A percentile compares a stretch with the other conserved stretches of the same genome.
Evolutionary conservation across 2,329 filamentous ascomycete genomes (phyloP).

Genomic region (Aspergillus flavus): DNA sequence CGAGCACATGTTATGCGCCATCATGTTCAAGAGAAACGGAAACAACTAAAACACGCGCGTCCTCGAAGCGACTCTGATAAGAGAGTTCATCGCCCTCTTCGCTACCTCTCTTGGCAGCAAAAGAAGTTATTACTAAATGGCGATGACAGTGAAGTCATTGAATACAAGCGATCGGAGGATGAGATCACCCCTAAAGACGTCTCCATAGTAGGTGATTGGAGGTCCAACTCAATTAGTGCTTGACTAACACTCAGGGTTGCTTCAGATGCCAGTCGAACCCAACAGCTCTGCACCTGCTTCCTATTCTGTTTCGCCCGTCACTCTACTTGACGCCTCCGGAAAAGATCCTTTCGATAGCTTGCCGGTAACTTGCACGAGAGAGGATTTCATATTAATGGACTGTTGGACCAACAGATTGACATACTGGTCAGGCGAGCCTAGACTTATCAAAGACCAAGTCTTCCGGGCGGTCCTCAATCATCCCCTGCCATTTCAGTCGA

Average conservation of each 20-base stretch:
- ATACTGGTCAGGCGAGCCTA: constrained; percentile 47
- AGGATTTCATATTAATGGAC: constrained; percentile 38
- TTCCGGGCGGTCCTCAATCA: constrained; percentile 39
- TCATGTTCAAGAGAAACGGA: constrained; percentile 46
- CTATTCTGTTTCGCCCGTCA: constrained; percentile 27
- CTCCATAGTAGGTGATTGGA: constrained; percentile 5
- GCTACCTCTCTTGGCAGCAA: constrained; percentile 30
- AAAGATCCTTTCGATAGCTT: constrained; percentile 38
- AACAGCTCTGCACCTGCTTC: constrained; percentile 17
- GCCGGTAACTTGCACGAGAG: constrained; percentile 26
- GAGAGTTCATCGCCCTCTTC: constrained; percentile 18
- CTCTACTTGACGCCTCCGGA: constrained; percentile 30
- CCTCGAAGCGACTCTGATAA: constrained; percentile 19
- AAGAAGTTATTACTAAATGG: constrained; percentile 11
- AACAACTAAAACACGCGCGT: constrained; percentile 33
- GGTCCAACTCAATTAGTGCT: background rate
- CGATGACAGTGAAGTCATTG: constrained; percentile 3
- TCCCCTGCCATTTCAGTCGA: constrained; percentile 39
- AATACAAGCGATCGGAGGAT: background rate
- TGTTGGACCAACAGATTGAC: constrained; percentile 40
- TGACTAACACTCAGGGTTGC: background rate
- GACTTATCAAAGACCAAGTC: constrained; percentile 38
- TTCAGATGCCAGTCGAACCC: constrained; percentile 20
- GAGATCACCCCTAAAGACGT: background rate
- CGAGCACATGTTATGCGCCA: constrained; percentile 49